A percentile compares a stretch with the other conserved stretches of the same genome.
These are phyloP conservation scores for Canavalia gladiata DNA, from an alignment of 306 rosid species.

Conservation along the genomic window DNA sequence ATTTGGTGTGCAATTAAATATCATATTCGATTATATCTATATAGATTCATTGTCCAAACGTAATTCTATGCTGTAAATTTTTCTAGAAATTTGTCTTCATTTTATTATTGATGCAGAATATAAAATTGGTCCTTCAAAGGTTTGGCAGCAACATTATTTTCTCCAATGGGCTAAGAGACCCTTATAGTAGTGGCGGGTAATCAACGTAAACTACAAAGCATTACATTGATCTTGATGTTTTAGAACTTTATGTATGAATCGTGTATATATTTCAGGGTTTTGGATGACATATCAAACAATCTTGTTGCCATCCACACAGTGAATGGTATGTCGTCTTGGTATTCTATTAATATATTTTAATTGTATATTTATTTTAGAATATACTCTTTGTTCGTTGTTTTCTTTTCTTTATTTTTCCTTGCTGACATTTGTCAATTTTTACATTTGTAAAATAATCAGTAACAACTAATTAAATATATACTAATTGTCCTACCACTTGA, in stretches of 20 bases:
- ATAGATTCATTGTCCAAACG: not conserved
- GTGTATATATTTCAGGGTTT: slow-evolving; percentile 53
- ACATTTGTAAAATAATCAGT: too few relatives aligned
- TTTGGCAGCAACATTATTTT: slow-evolving; percentile 71
- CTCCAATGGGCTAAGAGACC: slow-evolving; percentile 73
- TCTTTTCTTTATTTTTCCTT: too few relatives aligned
- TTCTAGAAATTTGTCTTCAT: not conserved
- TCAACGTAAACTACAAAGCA: not conserved
- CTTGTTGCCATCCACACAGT: slow-evolving; percentile 54
- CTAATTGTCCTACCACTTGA: not conserved
- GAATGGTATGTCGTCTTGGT: slow-evolving; percentile 44
- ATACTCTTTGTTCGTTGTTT: too few relatives aligned
- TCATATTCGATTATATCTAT: too few relatives aligned
- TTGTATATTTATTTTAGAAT: not conserved
- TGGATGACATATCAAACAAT: slow-evolving; percentile 57
- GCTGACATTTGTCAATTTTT: too few relatives aligned
- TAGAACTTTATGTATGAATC: not conserved
- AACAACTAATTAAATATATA: not conserved
- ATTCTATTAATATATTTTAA: not conserved
- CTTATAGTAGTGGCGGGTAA: slow-evolving; percentile 68
- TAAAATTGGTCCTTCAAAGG: slow-evolving; percentile 54
- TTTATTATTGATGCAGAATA: slow-evolving; percentile 49
- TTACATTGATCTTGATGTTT: not conserved
- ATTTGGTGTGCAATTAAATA: too few relatives aligned
- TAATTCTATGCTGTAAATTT: not conserved